Conservation (phyloP, 169 alveolate genomes). For the Eimeria tenella region DNA sequence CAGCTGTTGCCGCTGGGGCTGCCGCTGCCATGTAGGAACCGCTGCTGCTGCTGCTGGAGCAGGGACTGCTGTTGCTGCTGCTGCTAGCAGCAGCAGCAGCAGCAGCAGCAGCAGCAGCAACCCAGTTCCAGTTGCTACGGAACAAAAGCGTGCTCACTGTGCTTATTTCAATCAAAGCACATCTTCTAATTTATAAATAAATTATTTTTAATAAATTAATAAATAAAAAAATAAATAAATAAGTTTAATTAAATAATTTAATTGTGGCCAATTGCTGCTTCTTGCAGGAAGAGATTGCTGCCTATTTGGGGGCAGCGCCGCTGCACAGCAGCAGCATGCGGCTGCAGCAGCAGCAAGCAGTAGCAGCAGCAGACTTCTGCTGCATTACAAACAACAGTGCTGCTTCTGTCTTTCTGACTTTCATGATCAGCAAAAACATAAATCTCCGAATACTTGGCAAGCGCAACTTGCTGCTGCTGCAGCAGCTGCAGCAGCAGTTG, state of each 20-base stretch:
- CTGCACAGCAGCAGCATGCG: slow-evolving; percentile 40
- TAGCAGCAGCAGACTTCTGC: neutral
- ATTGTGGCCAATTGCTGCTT: too few relatives aligned
- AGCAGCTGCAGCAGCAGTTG: slow-evolving; percentile 28
- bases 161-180: too few relatives aligned
- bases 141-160: too few relatives aligned
- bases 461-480: neutral
- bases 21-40: neutral
- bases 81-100: too few relatives aligned
- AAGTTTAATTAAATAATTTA: too few relatives aligned
- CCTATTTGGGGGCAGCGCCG: neutral
- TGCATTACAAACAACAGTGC: neutral
- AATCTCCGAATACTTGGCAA: neutral
- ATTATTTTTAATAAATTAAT: too few relatives aligned
- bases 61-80: too few relatives aligned
- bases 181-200: too few relatives aligned
- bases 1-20: too few relatives aligned
- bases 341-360: neutral
- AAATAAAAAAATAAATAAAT: too few relatives aligned
- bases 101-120: too few relatives aligned
- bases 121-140: too few relatives aligned
- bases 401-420: slow-evolving; percentile 2
- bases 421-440: slow-evolving; percentile 17
- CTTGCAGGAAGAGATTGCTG: neutral
- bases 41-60: slow-evolving; percentile 1